Base-by-base conservation (phyloP, 805 yeast genomes). In the Nakazawaea sp. region DNA sequence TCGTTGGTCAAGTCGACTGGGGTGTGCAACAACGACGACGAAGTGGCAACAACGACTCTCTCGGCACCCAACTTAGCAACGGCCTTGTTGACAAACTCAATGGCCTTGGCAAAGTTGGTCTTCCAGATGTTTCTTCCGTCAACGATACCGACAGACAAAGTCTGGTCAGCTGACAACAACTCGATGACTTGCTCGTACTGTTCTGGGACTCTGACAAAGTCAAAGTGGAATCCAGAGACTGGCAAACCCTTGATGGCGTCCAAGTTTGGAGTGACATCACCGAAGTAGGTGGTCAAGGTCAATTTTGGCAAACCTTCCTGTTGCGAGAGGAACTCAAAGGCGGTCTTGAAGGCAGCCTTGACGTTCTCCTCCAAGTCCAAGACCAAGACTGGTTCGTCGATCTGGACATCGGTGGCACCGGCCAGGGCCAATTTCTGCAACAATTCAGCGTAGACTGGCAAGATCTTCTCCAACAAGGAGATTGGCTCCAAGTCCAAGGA, bases 61-160 rank as follows among this genome's bases (percentile, higher is more conserved):
- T 82, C 89, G 46, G 76, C 70, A 64, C 96, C 96, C 52, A 92
- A 69, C 70, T 81, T 81, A 51, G 67, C 79, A 58, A 86, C 73
- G 53, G 96, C 97, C 66, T 77, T 73, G 62, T 81, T 71, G 55
- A 87, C 95, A 48, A 82, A 61, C 47, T 68, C 84, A 59, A 88
- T 69, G 51, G 98, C 94, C 69, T 79, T 78, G 58, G 92, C 64
- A 59, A 82, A 86, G 75, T 92, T 83, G 66, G 95, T 82, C 79
- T 92, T 92, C 98, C 98, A 92, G 70, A 92, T 87, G 81, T 92
- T 92, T 79, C 98, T 88, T 71, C 98, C 98, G 58, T 88, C 94
- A 58, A 92, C 89, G 55, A 92, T 77, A 86, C 98, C 98, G 50
- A 83, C 96, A 45, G 97, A 90, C 59, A 92, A 73, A 47, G 72